A percentile compares a stretch with the other conserved stretches of the same genome.
phyloP scores from a whole-genome alignment of 2,329 filamentous ascomycete species.

The Rhynchosporium agropyri region DNA sequence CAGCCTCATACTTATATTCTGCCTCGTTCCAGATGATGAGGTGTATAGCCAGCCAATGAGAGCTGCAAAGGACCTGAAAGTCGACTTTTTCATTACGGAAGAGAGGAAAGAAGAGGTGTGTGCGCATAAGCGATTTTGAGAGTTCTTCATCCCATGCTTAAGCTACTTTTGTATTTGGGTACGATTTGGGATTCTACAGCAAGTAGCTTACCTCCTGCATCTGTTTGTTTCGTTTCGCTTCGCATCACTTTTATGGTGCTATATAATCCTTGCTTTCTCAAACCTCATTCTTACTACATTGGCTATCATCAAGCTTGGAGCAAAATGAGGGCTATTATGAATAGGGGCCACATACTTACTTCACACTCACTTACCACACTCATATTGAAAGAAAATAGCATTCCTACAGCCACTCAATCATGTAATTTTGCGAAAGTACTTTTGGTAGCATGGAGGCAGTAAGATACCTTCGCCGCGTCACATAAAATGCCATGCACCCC shows the following conservation, averaged over 20 bases:
- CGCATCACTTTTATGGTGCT: neutral
- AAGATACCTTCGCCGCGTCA: slow-evolving; percentile 1
- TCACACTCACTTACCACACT: neutral
- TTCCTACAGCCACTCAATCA: too few species aligned
- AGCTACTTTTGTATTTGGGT: too few species aligned
- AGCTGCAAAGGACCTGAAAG: neutral
- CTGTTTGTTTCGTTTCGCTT: neutral
- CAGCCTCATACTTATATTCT: neutral
- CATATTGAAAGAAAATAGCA: neutral
- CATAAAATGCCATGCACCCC: neutral
- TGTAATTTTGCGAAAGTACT: neutral
- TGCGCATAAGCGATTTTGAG: neutral
- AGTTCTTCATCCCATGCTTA: slow-evolving; percentile 1
- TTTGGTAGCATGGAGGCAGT: slow-evolving; percentile 1
- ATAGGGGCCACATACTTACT: neutral
- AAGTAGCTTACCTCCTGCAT: too few species aligned
- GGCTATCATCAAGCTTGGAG: too few species aligned
- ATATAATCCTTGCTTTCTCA: neutral
- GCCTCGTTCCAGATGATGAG: slow-evolving; percentile 2
- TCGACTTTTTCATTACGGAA: too few species aligned
- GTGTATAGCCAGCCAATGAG: slow-evolving; percentile 4
- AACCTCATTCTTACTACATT: too few species aligned
- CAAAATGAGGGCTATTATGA: too few species aligned
- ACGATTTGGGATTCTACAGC: too few species aligned
- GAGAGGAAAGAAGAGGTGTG: too few species aligned